A percentile compares a stretch with the other conserved stretches of the same genome.
These are phyloP conservation scores for Ceratobasidium sp. DNA, from an alignment of 1,284 basidiomycete genomes.

Conservation along the genomic window DNA sequence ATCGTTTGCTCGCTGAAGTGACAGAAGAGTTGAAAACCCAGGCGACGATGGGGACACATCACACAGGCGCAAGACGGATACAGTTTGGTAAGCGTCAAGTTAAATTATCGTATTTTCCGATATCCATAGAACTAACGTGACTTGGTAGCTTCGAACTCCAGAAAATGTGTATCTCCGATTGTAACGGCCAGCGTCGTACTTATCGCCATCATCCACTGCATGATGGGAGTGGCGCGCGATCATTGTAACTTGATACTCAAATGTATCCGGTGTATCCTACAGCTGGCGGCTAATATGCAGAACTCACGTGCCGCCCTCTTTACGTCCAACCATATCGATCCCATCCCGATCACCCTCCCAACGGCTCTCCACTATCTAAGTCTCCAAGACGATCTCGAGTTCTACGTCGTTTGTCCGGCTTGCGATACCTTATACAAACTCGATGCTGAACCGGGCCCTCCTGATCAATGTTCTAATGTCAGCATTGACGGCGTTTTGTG, in stretches of 20 bases:
- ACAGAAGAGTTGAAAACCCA: not conserved
- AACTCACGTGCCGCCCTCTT: not conserved
- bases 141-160: not conserved
- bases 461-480: not conserved
- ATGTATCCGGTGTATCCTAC: not conserved
- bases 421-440: not conserved
- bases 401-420: not conserved
- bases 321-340: not conserved
- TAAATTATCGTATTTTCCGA: no score
- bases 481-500: not conserved
- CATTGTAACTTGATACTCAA: not conserved
- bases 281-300: not conserved
- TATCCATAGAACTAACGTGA: no score
- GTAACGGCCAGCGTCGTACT: not conserved
- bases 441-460: not conserved
- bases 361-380: not conserved
- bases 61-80: not conserved
- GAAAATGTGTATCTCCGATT: not conserved
- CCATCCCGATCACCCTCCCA: not conserved
- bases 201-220: not conserved
- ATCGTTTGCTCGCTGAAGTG: not conserved
- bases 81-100: not conserved
- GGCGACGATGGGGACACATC: not conserved
- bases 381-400: not conserved
- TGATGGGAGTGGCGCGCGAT: constrained; percentile 10